phyloP scores from a whole-genome alignment of 345 rosid species.

The Syzygium grande region DNA sequence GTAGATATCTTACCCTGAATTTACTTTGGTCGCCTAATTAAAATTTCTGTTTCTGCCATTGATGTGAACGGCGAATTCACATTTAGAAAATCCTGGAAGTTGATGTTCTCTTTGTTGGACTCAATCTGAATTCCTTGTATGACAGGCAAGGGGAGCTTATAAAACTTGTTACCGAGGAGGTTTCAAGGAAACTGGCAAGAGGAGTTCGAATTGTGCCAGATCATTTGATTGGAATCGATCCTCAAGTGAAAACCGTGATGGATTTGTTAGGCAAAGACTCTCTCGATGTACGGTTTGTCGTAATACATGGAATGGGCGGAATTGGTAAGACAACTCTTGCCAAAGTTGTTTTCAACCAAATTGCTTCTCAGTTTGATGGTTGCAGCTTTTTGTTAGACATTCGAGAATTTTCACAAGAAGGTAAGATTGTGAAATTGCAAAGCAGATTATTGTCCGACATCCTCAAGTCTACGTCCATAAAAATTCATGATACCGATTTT shows the following conservation, averaged over 20 bases:
- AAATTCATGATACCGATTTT: background rate
- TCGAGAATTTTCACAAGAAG: background rate
- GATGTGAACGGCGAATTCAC: background rate
- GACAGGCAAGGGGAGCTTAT: background rate
- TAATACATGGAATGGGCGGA: background rate
- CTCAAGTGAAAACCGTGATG: too few relatives aligned
- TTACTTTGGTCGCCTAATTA: too few relatives aligned
- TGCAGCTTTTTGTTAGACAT: background rate
- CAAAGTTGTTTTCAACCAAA: background rate
- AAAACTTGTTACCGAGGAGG: background rate
- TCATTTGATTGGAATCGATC: too few relatives aligned
- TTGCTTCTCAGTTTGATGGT: background rate
- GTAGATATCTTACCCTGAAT: too few relatives aligned
- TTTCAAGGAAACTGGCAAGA: background rate
- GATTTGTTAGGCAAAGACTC: too few relatives aligned
- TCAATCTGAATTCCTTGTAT: background rate
- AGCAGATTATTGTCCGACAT: background rate
- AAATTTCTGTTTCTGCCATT: too few relatives aligned
- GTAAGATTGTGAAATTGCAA: background rate
- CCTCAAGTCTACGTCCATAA: background rate
- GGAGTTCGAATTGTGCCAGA: too few relatives aligned
- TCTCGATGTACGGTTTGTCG: background rate
- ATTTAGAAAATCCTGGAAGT: background rate
- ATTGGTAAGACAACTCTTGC: conserved; percentile 3
- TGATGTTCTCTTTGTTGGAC: background rate